Evolutionary conservation across 2,329 filamentous ascomycete genomes (phyloP).

Genomic region (Xylaria sp.): DNA sequence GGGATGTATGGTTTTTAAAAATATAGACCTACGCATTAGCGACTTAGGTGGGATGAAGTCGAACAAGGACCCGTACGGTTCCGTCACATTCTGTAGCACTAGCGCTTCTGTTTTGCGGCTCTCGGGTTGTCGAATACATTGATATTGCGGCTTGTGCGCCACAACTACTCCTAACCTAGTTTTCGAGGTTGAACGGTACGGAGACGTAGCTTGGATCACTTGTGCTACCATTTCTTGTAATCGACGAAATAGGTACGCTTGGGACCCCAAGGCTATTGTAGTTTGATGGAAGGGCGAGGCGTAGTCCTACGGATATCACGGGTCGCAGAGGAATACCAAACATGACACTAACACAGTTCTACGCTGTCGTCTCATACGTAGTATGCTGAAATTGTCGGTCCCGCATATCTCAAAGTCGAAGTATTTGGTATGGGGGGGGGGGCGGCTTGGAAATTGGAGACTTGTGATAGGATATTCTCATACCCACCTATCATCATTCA

Average conservation of each 20-base stretch:
- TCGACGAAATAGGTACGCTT: not conserved
- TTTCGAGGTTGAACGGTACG: not conserved
- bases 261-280: not conserved
- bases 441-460: not conserved
- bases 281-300: no score
- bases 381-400: no score
- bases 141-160: not conserved
- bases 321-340: not conserved
- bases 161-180: not conserved
- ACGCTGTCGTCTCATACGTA: not conserved
- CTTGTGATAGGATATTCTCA: not conserved
- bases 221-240: not conserved
- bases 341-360: not conserved
- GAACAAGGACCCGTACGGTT: not conserved
- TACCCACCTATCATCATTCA: not conserved
- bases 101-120: not conserved
- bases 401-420: not conserved
- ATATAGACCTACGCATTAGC: not conserved
- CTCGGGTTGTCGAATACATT: not conserved
- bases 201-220: not conserved
- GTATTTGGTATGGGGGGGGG: no score
- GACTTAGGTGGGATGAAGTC: not conserved
- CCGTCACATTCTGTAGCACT: not conserved
- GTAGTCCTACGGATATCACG: not conserved
- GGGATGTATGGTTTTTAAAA: not conserved